Conservation (phyloP, 2,329 filamentous ascomycete species). For the Fusarium verrucosum region DNA sequence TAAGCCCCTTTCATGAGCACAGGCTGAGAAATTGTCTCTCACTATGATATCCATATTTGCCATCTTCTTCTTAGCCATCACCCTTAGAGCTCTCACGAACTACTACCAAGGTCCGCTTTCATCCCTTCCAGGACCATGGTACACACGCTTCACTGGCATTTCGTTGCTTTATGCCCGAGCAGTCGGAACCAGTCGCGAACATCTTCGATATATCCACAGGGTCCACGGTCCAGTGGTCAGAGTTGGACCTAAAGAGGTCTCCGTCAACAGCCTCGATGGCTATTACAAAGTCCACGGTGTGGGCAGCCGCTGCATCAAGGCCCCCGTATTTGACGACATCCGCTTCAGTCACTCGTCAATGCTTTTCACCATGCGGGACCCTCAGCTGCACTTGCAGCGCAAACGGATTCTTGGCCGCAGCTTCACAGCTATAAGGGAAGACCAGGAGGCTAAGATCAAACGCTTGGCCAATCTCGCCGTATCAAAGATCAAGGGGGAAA, state of each 20-base stretch:
- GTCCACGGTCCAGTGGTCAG: not conserved
- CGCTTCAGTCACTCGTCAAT: slow-evolving; percentile 11
- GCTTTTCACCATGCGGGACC: slow-evolving; percentile 12
- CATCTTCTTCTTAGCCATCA: not conserved
- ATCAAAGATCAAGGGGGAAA: not conserved
- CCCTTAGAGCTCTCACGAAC: not conserved
- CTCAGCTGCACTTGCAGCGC: not conserved
- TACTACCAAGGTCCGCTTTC: not conserved
- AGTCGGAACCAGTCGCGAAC: not conserved
- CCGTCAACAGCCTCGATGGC: slow-evolving; percentile 6
- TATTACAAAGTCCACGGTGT: slow-evolving; percentile 18
- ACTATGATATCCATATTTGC: not conserved
- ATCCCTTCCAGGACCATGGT: slow-evolving; percentile 2
- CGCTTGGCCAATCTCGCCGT: not conserved
- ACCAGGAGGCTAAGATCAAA: not conserved
- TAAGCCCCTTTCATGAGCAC: not conserved
- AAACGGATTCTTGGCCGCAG: not conserved
- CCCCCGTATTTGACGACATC: slow-evolving; percentile 4
- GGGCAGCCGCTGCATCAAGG: slow-evolving; percentile 7
- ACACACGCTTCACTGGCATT: slow-evolving; percentile 3
- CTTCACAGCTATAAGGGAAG: not conserved
- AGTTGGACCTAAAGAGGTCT: not conserved
- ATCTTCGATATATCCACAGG: slow-evolving; percentile 3
- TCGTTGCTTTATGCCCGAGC: not conserved
- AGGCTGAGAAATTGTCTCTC: not conserved